Percentiles rank a stretch among this genome's conserved stretches.
Evolutionary conservation across 768 basidiomycete genomes (phyloP).

Genomic region (Dendrothele bispora): DNA sequence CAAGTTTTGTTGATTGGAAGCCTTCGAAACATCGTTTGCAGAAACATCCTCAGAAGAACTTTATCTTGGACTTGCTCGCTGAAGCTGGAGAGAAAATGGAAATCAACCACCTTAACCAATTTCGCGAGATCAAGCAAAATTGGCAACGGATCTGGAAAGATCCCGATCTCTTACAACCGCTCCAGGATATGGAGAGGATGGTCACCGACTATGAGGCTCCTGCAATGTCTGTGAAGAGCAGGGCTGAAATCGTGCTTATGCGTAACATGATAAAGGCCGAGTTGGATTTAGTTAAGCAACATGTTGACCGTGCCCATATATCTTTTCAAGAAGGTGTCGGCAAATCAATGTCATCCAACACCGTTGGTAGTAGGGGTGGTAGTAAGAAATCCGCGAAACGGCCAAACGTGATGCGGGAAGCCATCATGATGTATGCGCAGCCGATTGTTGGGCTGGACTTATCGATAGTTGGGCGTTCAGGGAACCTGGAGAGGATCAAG

Average conservation of each 20-base stretch:
- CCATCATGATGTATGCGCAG: slow-evolving; percentile 26
- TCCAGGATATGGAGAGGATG: background rate
- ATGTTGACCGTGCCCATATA: slow-evolving; percentile 20
- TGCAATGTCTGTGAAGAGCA: background rate
- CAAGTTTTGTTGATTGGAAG: slow-evolving; percentile 24
- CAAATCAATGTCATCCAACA: slow-evolving; percentile 2
- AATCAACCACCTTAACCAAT: too few relatives aligned
- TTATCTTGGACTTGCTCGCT: background rate
- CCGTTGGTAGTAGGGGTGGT: background rate
- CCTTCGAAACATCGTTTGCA: background rate
- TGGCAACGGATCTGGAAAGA: too few relatives aligned
- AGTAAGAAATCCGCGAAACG: too few relatives aligned
- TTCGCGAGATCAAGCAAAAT: too few relatives aligned
- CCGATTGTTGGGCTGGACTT: slow-evolving; percentile 26
- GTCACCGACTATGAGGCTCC: background rate
- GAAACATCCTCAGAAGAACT: slow-evolving; percentile 1
- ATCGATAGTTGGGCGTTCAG: slow-evolving; percentile 22
- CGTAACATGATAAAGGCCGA: too few relatives aligned
- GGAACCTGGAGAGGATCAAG: slow-evolving; percentile 44
- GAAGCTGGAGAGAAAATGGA: too few relatives aligned
- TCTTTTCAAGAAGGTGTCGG: slow-evolving; percentile 10
- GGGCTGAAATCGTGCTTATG: background rate
- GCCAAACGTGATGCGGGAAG: slow-evolving; percentile 23
- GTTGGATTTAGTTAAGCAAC: slow-evolving; percentile 5
- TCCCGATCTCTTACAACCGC: slow-evolving; percentile 1